These are phyloP conservation scores for Cyberlindnera lachancei DNA, from an alignment of 805 yeast species.

Conservation along the genomic window DNA sequence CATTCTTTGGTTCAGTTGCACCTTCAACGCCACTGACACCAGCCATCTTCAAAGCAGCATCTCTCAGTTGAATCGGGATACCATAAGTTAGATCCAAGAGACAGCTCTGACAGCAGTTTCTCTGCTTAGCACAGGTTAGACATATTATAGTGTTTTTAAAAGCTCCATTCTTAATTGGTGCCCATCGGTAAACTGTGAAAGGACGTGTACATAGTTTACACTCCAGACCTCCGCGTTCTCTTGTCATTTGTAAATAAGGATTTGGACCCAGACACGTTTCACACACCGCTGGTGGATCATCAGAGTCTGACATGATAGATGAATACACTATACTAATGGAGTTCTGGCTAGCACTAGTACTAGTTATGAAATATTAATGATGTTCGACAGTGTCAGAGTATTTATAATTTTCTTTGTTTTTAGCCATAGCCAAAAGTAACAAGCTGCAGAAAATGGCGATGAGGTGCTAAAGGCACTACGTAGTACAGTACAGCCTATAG, in stretches of 20 bases:
- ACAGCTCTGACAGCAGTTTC: constrained; percentile 85
- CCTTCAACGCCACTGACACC: constrained; percentile 33
- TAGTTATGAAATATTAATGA: no score
- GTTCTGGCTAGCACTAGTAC: no score
- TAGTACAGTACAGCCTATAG: no score
- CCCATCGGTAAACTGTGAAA: constrained; percentile 77
- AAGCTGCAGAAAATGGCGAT: no score
- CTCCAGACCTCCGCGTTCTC: constrained; percentile 66
- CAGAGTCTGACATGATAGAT: constrained; percentile 8
- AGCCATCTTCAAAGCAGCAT: constrained; percentile 71
- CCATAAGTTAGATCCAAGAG: constrained; percentile 76
- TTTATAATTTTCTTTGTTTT: no score
- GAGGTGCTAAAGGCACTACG: no score
- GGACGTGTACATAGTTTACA: constrained; percentile 84
- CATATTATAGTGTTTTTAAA: constrained; percentile 67
- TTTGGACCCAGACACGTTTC: constrained; percentile 63
- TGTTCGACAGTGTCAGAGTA: no score
- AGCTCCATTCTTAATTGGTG: constrained; percentile 35
- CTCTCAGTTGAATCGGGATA: constrained; percentile 72
- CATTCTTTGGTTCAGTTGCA: constrained; percentile 38
- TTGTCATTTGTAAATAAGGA: constrained; percentile 60
- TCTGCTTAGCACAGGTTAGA: constrained; percentile 66
- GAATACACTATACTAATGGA: no score
- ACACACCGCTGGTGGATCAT: constrained; percentile 55
- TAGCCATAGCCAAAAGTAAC: no score